phyloP scores from a whole-genome alignment of 768 basidiomycete genomes.

The Boletus pseudo-olivaceus region DNA sequence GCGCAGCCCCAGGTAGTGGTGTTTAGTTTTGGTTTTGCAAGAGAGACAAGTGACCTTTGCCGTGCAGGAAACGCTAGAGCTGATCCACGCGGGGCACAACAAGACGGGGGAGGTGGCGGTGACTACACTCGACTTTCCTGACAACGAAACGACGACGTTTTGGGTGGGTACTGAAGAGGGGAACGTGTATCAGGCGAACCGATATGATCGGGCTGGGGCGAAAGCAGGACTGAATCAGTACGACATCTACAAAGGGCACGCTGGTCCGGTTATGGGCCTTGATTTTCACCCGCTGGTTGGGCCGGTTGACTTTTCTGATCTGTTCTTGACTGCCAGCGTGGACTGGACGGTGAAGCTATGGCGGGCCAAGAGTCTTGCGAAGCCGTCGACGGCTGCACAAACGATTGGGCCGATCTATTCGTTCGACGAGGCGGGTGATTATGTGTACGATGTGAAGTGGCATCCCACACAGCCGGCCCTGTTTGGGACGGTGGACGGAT shows the following conservation, averaged over 20 bases:
- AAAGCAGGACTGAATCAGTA: conserved; percentile 94
- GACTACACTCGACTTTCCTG: conserved; percentile 90
- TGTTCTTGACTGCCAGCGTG: conserved; percentile 89
- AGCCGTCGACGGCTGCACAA: conserved; percentile 57
- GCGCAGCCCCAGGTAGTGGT: conserved; percentile 85
- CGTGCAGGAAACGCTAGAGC: conserved; percentile 84
- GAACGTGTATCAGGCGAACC: conserved; percentile 92
- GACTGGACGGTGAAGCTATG: conserved; percentile 99
- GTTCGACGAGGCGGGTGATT: conserved; percentile 97
- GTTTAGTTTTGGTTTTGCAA: neutral
- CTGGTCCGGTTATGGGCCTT: conserved; percentile 90
- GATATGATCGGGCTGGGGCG: conserved; percentile 93
- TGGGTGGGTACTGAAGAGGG: conserved; percentile 99
- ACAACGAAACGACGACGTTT: conserved; percentile 95
- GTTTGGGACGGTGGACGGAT: conserved; percentile 92
- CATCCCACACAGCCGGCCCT: conserved; percentile 93
- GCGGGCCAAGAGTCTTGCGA: conserved; percentile 76
- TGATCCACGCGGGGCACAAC: conserved; percentile 85
- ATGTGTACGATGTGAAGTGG: conserved; percentile 99
- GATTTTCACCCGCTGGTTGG: conserved; percentile 93
- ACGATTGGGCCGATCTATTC: conserved; percentile 78
- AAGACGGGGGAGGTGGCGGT: conserved; percentile 97
- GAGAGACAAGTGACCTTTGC: neutral
- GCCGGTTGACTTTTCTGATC: conserved; percentile 90
- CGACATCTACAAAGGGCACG: conserved; percentile 90